Conservation (phyloP, 2,329 filamentous ascomycete genomes). For the Pseudopyricularia javanii region DNA sequence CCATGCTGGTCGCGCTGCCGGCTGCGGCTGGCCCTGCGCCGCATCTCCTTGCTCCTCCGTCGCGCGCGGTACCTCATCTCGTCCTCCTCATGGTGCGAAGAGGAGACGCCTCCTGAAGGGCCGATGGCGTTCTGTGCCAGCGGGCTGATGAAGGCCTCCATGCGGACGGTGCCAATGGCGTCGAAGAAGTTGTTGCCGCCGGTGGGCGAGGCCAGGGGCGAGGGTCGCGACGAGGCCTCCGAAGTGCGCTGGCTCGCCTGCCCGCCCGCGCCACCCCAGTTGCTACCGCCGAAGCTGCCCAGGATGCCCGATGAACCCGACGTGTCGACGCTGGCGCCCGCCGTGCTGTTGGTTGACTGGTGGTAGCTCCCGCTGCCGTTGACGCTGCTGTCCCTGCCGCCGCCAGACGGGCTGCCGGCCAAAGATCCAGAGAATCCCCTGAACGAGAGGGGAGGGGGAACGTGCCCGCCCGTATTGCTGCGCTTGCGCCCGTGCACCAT, state of each 20-base stretch:
- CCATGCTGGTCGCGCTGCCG: slow-evolving; percentile 40
- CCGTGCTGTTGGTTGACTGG: slow-evolving; percentile 41
- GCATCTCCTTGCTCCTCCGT: slow-evolving; percentile 41
- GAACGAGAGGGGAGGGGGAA: slow-evolving; percentile 59
- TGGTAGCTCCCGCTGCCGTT: slow-evolving; percentile 25
- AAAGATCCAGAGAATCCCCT: slow-evolving; percentile 59
- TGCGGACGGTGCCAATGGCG: slow-evolving; percentile 79
- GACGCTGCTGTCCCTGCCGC: not conserved
- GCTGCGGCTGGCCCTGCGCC: slow-evolving; percentile 39
- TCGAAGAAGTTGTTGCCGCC: slow-evolving; percentile 58
- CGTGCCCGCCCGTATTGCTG: slow-evolving; percentile 74
- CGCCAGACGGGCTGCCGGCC: slow-evolving; percentile 5
- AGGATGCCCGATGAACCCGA: slow-evolving; percentile 16
- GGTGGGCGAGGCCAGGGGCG: slow-evolving; percentile 20
- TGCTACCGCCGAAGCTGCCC: slow-evolving; percentile 20
- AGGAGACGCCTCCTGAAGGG: slow-evolving; percentile 22
- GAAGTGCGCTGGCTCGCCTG: slow-evolving; percentile 36
- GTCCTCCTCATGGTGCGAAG: slow-evolving; percentile 35
- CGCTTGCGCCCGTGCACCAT: slow-evolving; percentile 65
- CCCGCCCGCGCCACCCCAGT: slow-evolving; percentile 10
- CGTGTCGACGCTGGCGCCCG: slow-evolving; percentile 29
- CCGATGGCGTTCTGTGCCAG: slow-evolving; percentile 26
- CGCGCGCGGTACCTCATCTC: slow-evolving; percentile 34
- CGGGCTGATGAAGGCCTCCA: slow-evolving; percentile 88
- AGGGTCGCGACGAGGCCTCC: slow-evolving; percentile 34